A percentile compares a stretch with the other conserved stretches of the same genome.
These are phyloP conservation scores for Quercus tomentella DNA, from an alignment of 331 rosid genomes.

Conservation along the genomic window DNA sequence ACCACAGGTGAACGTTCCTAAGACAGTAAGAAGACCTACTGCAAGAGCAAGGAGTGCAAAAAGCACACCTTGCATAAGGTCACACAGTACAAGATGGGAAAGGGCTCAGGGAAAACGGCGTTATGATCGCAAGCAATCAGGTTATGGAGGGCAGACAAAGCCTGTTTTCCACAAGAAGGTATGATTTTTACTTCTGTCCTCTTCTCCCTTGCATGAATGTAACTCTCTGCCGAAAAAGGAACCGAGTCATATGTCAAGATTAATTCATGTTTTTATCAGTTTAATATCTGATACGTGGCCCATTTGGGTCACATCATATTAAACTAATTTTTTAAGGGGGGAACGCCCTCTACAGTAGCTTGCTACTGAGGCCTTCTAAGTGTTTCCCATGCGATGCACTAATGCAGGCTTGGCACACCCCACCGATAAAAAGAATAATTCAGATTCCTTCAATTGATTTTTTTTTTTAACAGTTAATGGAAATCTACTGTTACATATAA, in stretches of 20 bases:
- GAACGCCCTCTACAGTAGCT: too few species aligned
- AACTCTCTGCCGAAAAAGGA: neutral
- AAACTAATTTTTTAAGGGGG: too few species aligned
- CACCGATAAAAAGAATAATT: neutral
- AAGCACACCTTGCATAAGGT: conserved; percentile 94
- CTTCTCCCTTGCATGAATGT: neutral
- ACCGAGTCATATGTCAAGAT: neutral
- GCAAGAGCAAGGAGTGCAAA: conserved; percentile 94
- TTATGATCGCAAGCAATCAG: conserved; percentile 88
- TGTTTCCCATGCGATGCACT: too few species aligned
- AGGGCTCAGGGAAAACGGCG: conserved; percentile 96
- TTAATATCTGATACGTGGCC: too few species aligned
- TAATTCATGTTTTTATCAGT: too few species aligned
- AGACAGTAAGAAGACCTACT: conserved; percentile 95
- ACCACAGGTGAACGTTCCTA: conserved; percentile 90
- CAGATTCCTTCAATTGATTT: neutral
- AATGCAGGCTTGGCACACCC: too few species aligned
- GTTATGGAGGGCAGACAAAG: conserved; percentile 92
- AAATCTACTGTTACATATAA: neutral
- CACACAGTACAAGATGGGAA: conserved; percentile 88
- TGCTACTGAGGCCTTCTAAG: too few species aligned
- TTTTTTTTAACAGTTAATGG: neutral
- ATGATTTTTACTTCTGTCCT: too few species aligned
- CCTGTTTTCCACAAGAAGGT: conserved; percentile 94
- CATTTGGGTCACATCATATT: too few species aligned